phyloP scores from a whole-genome alignment of 176 grass and related monocot genomes.

The Lolium perenne region DNA sequence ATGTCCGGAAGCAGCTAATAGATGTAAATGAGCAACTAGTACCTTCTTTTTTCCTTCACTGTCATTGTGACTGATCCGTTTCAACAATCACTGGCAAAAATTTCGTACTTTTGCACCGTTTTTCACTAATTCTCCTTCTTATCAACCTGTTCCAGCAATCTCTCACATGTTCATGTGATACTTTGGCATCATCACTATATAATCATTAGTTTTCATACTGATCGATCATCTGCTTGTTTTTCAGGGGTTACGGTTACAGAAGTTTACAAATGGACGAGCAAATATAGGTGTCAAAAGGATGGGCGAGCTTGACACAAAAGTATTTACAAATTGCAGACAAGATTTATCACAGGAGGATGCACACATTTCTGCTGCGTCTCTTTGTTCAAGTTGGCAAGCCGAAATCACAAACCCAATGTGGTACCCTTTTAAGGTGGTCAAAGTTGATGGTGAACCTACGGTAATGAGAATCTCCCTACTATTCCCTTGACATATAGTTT shows the following conservation, averaged over 20 bases:
- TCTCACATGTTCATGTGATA: not conserved
- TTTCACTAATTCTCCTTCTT: not conserved
- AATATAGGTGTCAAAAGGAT: constrained; percentile 49
- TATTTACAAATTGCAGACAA: constrained; percentile 43
- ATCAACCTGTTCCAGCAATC: not conserved
- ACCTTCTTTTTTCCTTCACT: no score
- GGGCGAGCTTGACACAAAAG: constrained; percentile 60
- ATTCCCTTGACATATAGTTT: not conserved
- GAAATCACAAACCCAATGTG: constrained; percentile 49
- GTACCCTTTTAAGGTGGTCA: constrained; percentile 55
- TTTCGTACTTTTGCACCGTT: not conserved
- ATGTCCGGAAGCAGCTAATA: no score
- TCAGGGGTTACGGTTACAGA: not conserved
- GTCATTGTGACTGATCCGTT: no score
- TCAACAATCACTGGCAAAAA: no score
- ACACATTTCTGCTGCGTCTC: not conserved
- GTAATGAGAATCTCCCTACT: constrained; percentile 21
- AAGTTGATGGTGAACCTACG: constrained; percentile 35
- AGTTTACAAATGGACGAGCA: not conserved
- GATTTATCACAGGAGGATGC: constrained; percentile 46
- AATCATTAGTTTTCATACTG: not conserved
- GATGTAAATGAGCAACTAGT: no score
- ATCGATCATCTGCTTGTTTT: not conserved
- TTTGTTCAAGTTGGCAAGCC: constrained; percentile 55
- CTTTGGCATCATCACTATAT: not conserved